Evolutionary conservation across 208 protist species (phyloP), one percentile per base, ranked within the genome.

Genomic region (Vickermania ingenoplastis): DNA sequence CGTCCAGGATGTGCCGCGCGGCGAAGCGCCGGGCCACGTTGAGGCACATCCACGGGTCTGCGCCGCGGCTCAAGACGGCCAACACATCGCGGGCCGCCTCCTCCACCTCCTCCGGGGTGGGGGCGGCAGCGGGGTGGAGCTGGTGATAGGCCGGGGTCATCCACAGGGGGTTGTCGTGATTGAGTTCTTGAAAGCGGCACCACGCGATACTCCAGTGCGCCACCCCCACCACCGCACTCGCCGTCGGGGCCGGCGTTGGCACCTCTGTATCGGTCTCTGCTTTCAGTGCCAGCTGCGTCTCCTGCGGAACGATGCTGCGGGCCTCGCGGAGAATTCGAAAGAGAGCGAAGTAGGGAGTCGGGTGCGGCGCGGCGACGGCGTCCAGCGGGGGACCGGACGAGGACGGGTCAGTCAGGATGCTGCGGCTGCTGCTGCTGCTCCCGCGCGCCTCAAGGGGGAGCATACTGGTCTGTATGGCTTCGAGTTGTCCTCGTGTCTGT

Each of bases 171-270:
- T 85, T 86, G 27, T 84, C 69, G 53, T 78, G 68, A 58, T 94
- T 94, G 1, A 94, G 71, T 28, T 63, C 69, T 54, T 91, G 83
- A 53, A 94, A 91, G 52, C 66, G 66, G 30, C 63, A 61, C 84
- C 83, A 94, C 3, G 77, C 77, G n/a, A 91, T 50, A 56, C 79
- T 73, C 84, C 87, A 94, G 61, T 94, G 87, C 48, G 91, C 63
- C 82, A 94, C 79, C 23, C 31, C 17, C 11, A 62, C 31, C 14
- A 53, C 29, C 11, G 50, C 13, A 13, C 21, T 28, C 24, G 50
- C 5, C 7, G n/a, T 28, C 7, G n/a, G 11, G 21, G 50, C 7
- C n/a, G 50, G n/a, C 11, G 36, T 17, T 7, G 36, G 11, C 36
- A n/a, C 36, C 17, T 45, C 36, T 7, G 36, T 17, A 17, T 7